Evolutionary conservation across 495 filamentous ascomycete species (phyloP), one percentile per base, ranked within the genome.

Genomic region (Daldinia childiae): DNA sequence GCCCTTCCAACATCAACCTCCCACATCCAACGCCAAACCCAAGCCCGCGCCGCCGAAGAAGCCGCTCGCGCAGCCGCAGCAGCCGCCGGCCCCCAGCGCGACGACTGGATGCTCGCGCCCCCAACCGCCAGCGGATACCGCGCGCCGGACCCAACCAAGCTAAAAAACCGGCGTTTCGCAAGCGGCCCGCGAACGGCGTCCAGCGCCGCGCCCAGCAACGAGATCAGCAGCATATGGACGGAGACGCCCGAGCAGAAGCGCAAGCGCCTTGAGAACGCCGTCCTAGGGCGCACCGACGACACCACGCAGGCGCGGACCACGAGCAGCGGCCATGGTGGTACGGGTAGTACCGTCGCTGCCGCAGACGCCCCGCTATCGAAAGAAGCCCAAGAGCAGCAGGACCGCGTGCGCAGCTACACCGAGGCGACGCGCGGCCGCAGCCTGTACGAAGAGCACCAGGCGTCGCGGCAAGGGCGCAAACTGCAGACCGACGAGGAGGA

Each of bases 61-160:
- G 65, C 72, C 27, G 55, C 68, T 62, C 45, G 73, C 19, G 58
- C 73, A 15, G 59, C 77, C 11, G 78, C 76, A 21, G 70, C 75
- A 50, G 65, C 75, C 32, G 50, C 73, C 14, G 77, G 79, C 5
- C 74, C 81, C 6, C 80, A 83, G 61, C 88, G 95, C 61, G 95
- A 97, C 81, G 89, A 93, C 73, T 99, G 95, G 95, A 99, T 99
- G 95, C 84, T 95, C 30, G 87, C 90, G 6, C 95, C 95, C 0
- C 95, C 95, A 0, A 87, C 87, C 4, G 79, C 85, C 27, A 87
- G 86, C 79, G 82, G 87, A 26, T 82, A 87, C 6, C 89, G 90
- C 43, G 88, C 91, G 58, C 73, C 79, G 0, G 95, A 98, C 78
- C 93, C 95, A 1, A 95, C 94, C 3, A 92, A 93, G 66, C 81